Percentiles rank a stretch among this genome's conserved stretches.
phyloP scores from a whole-genome alignment of 2,329 filamentous ascomycete species.

The Hortaea sp. region DNA sequence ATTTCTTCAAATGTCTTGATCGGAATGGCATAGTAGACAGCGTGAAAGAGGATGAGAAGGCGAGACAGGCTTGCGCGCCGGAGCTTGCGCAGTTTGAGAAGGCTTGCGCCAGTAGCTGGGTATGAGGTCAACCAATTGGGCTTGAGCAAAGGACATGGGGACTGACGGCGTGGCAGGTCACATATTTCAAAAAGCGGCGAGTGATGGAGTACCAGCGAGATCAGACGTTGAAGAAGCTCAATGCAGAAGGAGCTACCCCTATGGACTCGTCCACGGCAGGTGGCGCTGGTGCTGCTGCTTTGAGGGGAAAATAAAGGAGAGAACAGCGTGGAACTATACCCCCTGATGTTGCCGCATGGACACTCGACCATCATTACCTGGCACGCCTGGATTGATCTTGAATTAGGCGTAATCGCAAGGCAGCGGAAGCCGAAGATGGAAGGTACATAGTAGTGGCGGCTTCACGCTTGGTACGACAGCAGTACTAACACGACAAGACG shows the following conservation, averaged over 20 bases:
- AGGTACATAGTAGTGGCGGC: too few species aligned
- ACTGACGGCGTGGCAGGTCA: slow-evolving; percentile 50
- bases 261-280: slow-evolving; percentile 8
- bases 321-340: neutral
- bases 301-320: slow-evolving; percentile 5
- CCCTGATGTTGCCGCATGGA: too few species aligned
- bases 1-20: slow-evolving; percentile 82
- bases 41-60: slow-evolving; percentile 45
- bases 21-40: slow-evolving; percentile 70
- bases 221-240: slow-evolving; percentile 62
- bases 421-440: too few species aligned
- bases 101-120: slow-evolving; percentile 86
- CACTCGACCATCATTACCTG: too few species aligned
- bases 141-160: neutral
- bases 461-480: too few species aligned
- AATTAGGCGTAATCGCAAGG: too few species aligned
- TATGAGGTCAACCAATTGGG: slow-evolving; percentile 35
- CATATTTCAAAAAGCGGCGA: slow-evolving; percentile 95
- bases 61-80: slow-evolving; percentile 44
- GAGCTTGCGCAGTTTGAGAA: slow-evolving; percentile 62
- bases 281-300: slow-evolving; percentile 6
- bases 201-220: slow-evolving; percentile 87
- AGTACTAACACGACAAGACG: too few species aligned
- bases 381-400: too few species aligned
- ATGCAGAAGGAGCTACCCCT: slow-evolving; percentile 32